Evolutionary conservation across 805 yeast species (phyloP).

Genomic region (Myxozyma melibiosi): DNA sequence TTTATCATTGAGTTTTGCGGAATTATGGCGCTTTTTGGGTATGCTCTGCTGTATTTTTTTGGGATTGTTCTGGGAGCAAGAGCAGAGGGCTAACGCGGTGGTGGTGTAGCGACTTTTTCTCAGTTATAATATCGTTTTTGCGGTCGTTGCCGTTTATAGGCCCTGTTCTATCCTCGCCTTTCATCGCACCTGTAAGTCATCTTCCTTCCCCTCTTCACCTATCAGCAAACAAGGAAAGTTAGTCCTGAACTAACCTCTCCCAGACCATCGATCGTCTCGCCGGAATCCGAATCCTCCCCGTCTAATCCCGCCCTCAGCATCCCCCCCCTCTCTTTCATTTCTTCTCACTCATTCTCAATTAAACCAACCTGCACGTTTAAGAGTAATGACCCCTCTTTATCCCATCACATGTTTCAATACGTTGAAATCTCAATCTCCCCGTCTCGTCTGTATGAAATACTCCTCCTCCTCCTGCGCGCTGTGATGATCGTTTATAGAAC

Average conservation of each 20-base stretch:
- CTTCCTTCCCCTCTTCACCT: neutral
- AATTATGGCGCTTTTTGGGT: conserved; percentile 79
- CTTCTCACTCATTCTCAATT: too few species aligned
- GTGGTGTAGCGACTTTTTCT: conserved; percentile 70
- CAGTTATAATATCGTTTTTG: conserved; percentile 77
- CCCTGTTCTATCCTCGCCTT: conserved; percentile 77
- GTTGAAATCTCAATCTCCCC: too few species aligned
- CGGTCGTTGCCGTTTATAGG: conserved; percentile 89
- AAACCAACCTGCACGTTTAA: too few species aligned
- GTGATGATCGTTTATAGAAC: too few species aligned
- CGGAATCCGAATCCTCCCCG: conserved; percentile 68
- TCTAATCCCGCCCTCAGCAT: too few species aligned
- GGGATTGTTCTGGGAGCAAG: neutral
- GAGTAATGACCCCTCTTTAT: too few species aligned
- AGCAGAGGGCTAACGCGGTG: neutral
- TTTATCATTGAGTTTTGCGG: conserved; percentile 85
- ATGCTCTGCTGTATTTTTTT: neutral
- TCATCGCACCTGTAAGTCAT: conserved; percentile 65
- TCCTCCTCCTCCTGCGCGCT: too few species aligned
- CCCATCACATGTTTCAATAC: too few species aligned
- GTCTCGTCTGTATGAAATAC: too few species aligned
- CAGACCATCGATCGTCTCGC: conserved; percentile 58
- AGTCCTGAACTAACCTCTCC: neutral
- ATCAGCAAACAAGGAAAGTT: too few species aligned
- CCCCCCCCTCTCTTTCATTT: too few species aligned